A percentile compares a stretch with the other conserved stretches of the same genome.
Evolutionary conservation across 1,284 basidiomycete species (phyloP).

Genomic region (Trametes hirsuta): DNA sequence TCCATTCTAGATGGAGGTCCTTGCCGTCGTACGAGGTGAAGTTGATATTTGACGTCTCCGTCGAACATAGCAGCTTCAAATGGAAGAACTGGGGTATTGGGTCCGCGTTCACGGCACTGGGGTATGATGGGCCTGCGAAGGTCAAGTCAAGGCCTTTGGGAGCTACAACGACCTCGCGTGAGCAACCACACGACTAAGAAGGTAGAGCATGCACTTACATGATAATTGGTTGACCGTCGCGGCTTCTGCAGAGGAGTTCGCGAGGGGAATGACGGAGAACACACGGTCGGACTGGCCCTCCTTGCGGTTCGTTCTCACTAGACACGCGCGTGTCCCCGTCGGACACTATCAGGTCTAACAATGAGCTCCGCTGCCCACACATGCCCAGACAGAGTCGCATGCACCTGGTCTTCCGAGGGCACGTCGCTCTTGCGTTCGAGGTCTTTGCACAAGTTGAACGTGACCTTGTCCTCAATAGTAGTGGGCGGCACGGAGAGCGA

Average conservation of each 20-base stretch:
- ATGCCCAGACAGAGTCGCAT: conserved; percentile 23
- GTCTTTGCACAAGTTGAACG: conserved; percentile 59
- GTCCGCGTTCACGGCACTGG: conserved; percentile 41
- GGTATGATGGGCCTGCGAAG: conserved; percentile 67
- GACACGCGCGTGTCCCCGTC: conserved; percentile 67
- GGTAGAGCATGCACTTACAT: conserved; percentile 39
- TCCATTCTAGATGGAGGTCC: conserved; percentile 61
- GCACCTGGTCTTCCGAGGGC: conserved; percentile 68
- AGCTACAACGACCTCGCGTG: conserved; percentile 28
- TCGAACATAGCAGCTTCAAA: conserved; percentile 62
- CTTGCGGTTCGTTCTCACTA: conserved; percentile 69
- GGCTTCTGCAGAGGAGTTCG: conserved; percentile 47
- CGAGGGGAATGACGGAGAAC: conserved; percentile 68
- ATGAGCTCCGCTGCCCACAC: conserved; percentile 9
- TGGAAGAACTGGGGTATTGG: conserved; percentile 58
- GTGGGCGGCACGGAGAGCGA: conserved; percentile 44
- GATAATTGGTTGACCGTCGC: conserved; percentile 44
- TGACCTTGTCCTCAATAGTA: conserved; percentile 39
- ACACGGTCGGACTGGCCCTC: conserved; percentile 54
- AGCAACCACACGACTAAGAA: neutral
- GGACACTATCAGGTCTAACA: conserved; percentile 55
- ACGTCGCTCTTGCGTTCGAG: conserved; percentile 51
- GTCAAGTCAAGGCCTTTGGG: conserved; percentile 59
- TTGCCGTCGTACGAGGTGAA: conserved; percentile 66
- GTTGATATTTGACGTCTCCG: conserved; percentile 46